Percentiles rank a stretch among this genome's conserved stretches.
Evolutionary conservation across 2,329 filamentous ascomycete genomes (phyloP).

Genomic region (Trichoderma cornu-damae): DNA sequence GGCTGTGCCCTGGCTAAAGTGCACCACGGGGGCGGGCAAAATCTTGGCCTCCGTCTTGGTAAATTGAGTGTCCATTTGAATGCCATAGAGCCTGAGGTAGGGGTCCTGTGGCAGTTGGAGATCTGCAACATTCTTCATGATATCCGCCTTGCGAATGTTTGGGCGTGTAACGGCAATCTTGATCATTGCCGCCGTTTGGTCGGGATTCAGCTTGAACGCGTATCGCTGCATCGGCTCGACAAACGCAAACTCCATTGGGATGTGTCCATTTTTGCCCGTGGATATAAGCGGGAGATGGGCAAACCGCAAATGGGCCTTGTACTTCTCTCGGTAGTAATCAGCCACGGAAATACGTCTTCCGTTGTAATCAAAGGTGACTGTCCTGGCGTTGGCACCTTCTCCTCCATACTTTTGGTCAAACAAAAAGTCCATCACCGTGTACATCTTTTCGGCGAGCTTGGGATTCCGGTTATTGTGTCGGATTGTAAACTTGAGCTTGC

Average conservation of each 20-base stretch:
- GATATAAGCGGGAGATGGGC: constrained; percentile 53
- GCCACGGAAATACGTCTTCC: constrained; percentile 42
- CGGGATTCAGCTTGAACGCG: constrained; percentile 54
- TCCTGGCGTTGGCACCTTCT: constrained; percentile 46
- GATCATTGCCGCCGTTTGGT: constrained; percentile 81
- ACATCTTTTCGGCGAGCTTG: constrained; percentile 40
- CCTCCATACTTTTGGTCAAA: constrained; percentile 42
- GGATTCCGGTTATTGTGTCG: constrained; percentile 43
- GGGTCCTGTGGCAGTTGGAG: constrained; percentile 65
- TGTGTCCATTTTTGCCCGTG: constrained; percentile 49
- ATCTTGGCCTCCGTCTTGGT: constrained; percentile 64
- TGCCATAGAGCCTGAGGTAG: constrained; percentile 66
- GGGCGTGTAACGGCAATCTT: constrained; percentile 84
- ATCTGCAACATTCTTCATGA: constrained; percentile 51
- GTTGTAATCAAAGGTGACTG: constrained; percentile 51
- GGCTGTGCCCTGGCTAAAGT: constrained; percentile 54
- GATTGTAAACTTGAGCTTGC: constrained; percentile 53
- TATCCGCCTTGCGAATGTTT: constrained; percentile 58
- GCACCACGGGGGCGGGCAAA: constrained; percentile 64
- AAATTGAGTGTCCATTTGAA: constrained; percentile 62
- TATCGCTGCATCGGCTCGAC: constrained; percentile 55
- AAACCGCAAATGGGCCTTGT: constrained; percentile 45
- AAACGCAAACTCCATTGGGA: constrained; percentile 58
- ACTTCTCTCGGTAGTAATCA: constrained; percentile 54
- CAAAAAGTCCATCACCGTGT: constrained; percentile 48